Evolutionary conservation across 2,329 filamentous ascomycete species (phyloP).

Genomic region (Fusarium transvaalense): DNA sequence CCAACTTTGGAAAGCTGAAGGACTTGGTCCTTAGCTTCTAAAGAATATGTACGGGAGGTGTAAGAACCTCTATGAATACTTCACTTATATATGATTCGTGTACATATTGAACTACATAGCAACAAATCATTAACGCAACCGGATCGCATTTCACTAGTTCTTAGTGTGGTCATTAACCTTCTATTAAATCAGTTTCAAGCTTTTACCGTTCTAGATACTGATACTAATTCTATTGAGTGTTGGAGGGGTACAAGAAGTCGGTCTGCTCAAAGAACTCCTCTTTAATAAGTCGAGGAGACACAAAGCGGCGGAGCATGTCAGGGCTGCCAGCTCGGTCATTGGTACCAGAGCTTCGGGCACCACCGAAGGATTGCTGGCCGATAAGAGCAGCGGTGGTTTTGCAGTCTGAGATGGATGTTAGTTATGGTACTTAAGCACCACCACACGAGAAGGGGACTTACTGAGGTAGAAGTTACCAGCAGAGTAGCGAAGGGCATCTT

Average conservation of each 20-base stretch:
- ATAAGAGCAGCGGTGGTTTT: slow-evolving; percentile 69
- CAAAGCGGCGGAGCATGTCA: slow-evolving; percentile 63
- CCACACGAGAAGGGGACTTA: slow-evolving; percentile 18
- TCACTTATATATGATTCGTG: neutral
- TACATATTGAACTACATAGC: neutral
- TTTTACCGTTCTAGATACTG: slow-evolving; percentile 35
- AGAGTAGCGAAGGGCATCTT: slow-evolving; percentile 64
- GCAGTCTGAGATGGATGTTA: slow-evolving; percentile 53
- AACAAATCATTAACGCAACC: no score
- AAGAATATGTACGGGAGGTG: neutral
- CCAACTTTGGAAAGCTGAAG: slow-evolving; percentile 42
- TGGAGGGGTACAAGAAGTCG: slow-evolving; percentile 64
- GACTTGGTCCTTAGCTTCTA: slow-evolving; percentile 20
- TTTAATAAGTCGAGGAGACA: slow-evolving; percentile 65
- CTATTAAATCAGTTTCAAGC: slow-evolving; percentile 25
- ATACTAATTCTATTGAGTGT: slow-evolving; percentile 51
- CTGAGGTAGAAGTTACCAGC: slow-evolving; percentile 70
- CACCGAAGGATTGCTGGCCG: slow-evolving; percentile 68
- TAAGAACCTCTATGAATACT: no score
- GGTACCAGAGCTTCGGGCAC: slow-evolving; percentile 64
- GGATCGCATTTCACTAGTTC: no score
- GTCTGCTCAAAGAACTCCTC: slow-evolving; percentile 58
- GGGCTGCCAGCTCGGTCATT: slow-evolving; percentile 69
- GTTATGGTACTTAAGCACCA: accelerated
- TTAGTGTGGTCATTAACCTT: slow-evolving; percentile 3